phyloP scores from a whole-genome alignment of 2,329 filamentous ascomycete genomes.

The Botrytis porri region DNA sequence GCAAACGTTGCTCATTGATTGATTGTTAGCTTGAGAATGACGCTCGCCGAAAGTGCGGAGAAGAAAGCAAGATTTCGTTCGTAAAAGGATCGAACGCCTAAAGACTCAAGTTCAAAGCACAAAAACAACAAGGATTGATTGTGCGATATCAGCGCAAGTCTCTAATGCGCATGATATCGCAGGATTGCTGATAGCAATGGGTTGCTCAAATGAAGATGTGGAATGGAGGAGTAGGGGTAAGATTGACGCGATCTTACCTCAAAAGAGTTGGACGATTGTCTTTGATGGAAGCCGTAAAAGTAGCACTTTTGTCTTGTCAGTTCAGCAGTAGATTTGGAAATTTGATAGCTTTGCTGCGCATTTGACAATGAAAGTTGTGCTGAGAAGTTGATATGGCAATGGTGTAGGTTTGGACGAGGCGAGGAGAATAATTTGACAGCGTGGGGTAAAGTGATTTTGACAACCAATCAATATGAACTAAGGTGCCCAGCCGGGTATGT shows the following conservation, averaged over 20 bases:
- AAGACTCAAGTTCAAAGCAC: background rate
- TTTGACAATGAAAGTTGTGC: background rate
- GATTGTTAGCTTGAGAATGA: background rate
- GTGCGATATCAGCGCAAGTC: background rate
- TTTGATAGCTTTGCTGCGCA: background rate
- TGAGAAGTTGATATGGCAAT: background rate
- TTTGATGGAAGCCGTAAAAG: background rate
- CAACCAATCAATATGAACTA: background rate
- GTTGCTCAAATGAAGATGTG: background rate
- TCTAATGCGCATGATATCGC: background rate
- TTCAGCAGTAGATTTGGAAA: background rate
- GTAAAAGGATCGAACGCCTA: background rate
- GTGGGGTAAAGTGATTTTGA: background rate
- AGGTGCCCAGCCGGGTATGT: background rate
- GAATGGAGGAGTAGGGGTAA: background rate
- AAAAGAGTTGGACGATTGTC: background rate
- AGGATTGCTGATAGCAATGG: background rate
- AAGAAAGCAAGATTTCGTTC: background rate
- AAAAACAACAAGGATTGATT: background rate
- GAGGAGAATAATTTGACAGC: background rate
- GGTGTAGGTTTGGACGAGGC: background rate
- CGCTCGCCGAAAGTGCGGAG: background rate
- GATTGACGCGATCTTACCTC: slow-evolving; percentile 2
- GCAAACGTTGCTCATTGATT: background rate
- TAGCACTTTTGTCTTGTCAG: background rate